Evolutionary conservation across 139 green algal genomes (phyloP).

Genomic region (Chlamydomonas sp.): DNA sequence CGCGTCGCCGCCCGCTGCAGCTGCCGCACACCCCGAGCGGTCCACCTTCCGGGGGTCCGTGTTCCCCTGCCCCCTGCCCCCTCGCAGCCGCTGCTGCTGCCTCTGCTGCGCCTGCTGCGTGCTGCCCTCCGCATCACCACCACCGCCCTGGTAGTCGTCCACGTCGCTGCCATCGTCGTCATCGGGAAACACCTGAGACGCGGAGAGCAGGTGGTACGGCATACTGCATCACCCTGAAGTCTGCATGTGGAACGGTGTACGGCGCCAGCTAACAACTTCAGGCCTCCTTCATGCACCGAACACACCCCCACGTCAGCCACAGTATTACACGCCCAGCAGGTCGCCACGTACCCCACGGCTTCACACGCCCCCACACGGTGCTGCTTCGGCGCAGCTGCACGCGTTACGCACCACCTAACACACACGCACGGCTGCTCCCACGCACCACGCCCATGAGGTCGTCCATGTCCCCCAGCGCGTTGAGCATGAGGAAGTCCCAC

Average conservation of each 20-base stretch:
- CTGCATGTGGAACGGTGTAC: too few species aligned
- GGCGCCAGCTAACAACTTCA: too few species aligned
- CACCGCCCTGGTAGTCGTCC: neutral
- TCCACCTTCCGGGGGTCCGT: too few species aligned
- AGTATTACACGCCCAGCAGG: too few species aligned
- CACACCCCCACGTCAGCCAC: too few species aligned
- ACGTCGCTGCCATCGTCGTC: neutral
- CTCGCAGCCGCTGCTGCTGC: neutral
- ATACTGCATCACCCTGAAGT: too few species aligned
- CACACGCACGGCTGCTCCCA: neutral
- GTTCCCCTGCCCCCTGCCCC: neutral
- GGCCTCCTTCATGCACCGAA: too few species aligned
- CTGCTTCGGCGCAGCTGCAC: too few species aligned
- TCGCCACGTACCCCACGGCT: too few species aligned
- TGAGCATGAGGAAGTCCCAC: constrained; percentile 62
- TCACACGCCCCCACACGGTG: too few species aligned
- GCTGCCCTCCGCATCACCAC: neutral
- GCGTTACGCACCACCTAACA: neutral
- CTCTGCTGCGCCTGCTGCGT: neutral
- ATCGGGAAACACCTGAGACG: constrained; percentile 42
- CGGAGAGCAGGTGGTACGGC: neutral
- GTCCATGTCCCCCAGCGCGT: constrained; percentile 65
- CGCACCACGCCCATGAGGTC: constrained; percentile 40
- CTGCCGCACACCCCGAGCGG: too few species aligned
- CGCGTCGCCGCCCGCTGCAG: too few species aligned